Percentiles rank a stretch among this genome's conserved stretches.
Conservation (phyloP, 495 filamentous ascomycete species). For the Ramalina peruviana region DNA sequence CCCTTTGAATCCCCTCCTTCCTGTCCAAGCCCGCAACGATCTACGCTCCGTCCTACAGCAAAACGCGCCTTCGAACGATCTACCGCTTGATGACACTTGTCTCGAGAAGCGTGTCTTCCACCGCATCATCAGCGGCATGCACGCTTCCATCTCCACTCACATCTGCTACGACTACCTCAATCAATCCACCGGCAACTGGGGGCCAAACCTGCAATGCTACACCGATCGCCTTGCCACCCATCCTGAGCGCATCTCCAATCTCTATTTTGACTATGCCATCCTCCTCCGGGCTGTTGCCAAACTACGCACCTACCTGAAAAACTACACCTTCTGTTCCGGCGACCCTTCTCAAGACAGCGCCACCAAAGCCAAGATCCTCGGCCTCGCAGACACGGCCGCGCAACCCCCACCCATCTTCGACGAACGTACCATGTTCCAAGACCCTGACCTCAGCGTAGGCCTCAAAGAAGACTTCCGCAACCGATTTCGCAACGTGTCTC, state of each 20-base stretch:
- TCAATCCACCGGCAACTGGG: conserved; percentile 87
- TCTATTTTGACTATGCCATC: conserved; percentile 98
- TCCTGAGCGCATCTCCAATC: conserved; percentile 86
- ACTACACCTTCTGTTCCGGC: conserved; percentile 85
- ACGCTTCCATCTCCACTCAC: conserved; percentile 90
- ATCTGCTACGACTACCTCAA: conserved; percentile 95
- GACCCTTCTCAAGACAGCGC: conserved; percentile 62
- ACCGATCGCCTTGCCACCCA: conserved; percentile 64
- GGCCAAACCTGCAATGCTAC: conserved; percentile 85
- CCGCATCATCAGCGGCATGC: conserved; percentile 90
- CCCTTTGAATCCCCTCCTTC: conserved; percentile 17
- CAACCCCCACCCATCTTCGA: conserved; percentile 72
- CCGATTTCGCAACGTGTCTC: conserved; percentile 88
- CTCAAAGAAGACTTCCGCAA: conserved; percentile 97
- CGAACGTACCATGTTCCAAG: conserved; percentile 81
- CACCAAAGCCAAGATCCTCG: conserved; percentile 66
- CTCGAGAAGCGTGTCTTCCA: conserved; percentile 97
- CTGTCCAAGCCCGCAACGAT: conserved; percentile 59
- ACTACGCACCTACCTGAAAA: conserved; percentile 65
- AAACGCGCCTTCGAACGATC: conserved; percentile 31
- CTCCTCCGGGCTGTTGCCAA: conserved; percentile 82
- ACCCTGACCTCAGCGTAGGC: conserved; percentile 45
- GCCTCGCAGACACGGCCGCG: conserved; percentile 52
- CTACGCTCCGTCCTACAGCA: conserved; percentile 67
- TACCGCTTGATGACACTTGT: conserved; percentile 79